phyloP scores from a whole-genome alignment of 129 eudicot genomes.

The Deinandra increscens region DNA sequence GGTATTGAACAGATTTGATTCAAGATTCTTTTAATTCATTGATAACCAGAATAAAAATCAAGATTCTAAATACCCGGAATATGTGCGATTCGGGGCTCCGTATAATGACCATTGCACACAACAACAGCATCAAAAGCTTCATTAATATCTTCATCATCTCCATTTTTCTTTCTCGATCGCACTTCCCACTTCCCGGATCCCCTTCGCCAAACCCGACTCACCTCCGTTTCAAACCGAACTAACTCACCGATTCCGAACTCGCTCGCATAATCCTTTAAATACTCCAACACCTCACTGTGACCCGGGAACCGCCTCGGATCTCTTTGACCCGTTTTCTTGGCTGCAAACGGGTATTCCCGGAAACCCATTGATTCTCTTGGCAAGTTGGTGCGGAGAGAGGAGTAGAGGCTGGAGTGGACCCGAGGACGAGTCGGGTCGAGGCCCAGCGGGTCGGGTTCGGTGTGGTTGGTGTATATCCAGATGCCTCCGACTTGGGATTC shows the following conservation, averaged over 20 bases:
- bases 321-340: conserved; percentile 37
- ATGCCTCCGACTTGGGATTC: conserved; percentile 64
- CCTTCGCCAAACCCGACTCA: conserved; percentile 46
- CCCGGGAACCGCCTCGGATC: conserved; percentile 91
- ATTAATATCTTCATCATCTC: conserved; percentile 21
- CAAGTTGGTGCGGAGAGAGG: conserved; percentile 75
- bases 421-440: conserved; percentile 45
- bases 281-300: conserved; percentile 76
- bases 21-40: not conserved
- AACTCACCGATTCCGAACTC: conserved; percentile 60
- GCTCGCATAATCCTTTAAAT: conserved; percentile 54
- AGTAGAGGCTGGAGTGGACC: conserved; percentile 72
- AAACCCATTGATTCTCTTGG: conserved; percentile 89
- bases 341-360: conserved; percentile 70
- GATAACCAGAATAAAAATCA: not conserved
- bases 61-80: conserved; percentile 55
- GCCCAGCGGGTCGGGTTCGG: conserved; percentile 73
- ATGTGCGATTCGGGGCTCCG: conserved; percentile 82
- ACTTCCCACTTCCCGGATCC: conserved; percentile 64
- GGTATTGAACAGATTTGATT: not conserved
- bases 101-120: conserved; percentile 77
- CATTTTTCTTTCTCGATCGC: conserved; percentile 34
- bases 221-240: conserved; percentile 64
- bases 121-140: conserved; percentile 91
- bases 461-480: conserved; percentile 58